Evolutionary conservation across 129 eudicot species (phyloP).

Genomic region (Pseudognaphalium luteoalbum): DNA sequence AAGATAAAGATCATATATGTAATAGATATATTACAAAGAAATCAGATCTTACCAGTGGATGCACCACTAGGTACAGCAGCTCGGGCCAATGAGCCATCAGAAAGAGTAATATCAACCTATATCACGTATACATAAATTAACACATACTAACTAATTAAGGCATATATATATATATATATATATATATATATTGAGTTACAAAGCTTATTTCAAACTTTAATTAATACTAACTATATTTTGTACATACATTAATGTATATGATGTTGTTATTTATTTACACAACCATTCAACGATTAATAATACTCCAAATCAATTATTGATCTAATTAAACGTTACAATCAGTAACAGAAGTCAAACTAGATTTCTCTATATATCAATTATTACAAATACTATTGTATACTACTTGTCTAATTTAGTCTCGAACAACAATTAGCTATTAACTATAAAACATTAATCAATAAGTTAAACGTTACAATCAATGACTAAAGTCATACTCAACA

Average conservation of each 20-base stretch:
- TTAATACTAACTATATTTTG: too few relatives aligned
- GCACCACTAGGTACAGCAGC: conserved; percentile 99
- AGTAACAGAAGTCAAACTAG: neutral
- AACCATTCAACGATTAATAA: neutral
- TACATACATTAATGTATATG: too few relatives aligned
- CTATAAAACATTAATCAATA: neutral
- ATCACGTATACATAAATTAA: neutral
- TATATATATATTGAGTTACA: neutral
- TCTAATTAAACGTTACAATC: neutral
- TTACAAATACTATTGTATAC: neutral
- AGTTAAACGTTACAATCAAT: neutral
- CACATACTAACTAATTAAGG: neutral
- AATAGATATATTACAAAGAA: neutral
- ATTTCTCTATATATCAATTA: neutral
- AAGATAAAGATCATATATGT: neutral
- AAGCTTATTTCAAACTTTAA: neutral
- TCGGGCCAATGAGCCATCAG: conserved; percentile 66
- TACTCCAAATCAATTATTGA: neutral
- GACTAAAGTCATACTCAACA: neutral
- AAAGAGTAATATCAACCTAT: conserved; percentile 72
- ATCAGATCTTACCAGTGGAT: conserved; percentile 76
- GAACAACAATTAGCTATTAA: neutral
- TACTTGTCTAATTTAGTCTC: neutral
- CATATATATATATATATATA: neutral
- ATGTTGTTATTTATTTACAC: neutral